Conservation (phyloP, 202 grass and related monocot species). For the Bolboschoenoplectus hybrid region DNA sequence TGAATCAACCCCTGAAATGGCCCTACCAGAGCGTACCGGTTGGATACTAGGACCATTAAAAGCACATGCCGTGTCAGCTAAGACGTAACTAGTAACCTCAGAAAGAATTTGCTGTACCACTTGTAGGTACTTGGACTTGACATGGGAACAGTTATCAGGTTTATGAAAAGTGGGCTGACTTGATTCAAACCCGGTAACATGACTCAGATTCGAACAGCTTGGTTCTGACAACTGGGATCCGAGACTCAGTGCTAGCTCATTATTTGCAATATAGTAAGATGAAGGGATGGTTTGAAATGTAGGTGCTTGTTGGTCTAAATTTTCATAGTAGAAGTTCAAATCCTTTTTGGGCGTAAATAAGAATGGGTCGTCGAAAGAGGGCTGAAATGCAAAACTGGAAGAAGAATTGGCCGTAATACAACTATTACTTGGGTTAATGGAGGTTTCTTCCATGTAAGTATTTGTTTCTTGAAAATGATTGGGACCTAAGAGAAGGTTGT, state of each 20-base stretch:
- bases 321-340: constrained; percentile 31
- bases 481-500: constrained; percentile 40
- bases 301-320: constrained; percentile 32
- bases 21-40: constrained; percentile 23
- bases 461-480: constrained; percentile 43
- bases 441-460: constrained; percentile 5
- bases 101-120: constrained; percentile 54
- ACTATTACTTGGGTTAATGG: constrained; percentile 40
- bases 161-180: constrained; percentile 36
- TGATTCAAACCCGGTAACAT: constrained; percentile 8
- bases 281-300: constrained; percentile 33
- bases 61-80: constrained; percentile 42
- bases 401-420: constrained; percentile 44
- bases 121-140: constrained; percentile 48
- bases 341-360: constrained; percentile 39
- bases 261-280: constrained; percentile 37
- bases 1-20: constrained; percentile 33
- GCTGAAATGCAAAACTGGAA: constrained; percentile 30
- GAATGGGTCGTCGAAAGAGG: constrained; percentile 23
- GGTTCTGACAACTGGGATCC: constrained; percentile 60
- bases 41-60: constrained; percentile 8
- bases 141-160: constrained; percentile 42
- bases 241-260: constrained; percentile 63
- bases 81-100: constrained; percentile 45
- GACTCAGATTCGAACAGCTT: constrained; percentile 57